These are phyloP conservation scores for Amoebophrya sp. DNA, from an alignment of 169 alveolate species.

Conservation along the genomic window DNA sequence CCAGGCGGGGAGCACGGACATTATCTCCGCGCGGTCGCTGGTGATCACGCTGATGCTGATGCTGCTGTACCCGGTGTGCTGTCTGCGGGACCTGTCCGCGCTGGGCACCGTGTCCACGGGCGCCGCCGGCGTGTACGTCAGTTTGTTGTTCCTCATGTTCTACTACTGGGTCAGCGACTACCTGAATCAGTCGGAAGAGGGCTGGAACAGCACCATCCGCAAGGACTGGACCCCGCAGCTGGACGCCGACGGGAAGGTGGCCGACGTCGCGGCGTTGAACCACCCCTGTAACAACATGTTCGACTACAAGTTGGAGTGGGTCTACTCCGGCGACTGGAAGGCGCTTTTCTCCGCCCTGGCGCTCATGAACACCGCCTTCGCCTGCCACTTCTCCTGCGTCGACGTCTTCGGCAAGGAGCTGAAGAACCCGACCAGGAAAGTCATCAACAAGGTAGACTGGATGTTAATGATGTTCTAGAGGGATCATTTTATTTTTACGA, in stretches of 20 bases:
- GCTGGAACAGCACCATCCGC: neutral
- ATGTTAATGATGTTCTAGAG: no score
- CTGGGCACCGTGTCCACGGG: neutral
- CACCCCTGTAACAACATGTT: neutral
- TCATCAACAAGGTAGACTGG: neutral
- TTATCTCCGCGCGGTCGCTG: neutral
- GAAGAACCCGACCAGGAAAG: neutral
- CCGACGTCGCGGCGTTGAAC: neutral
- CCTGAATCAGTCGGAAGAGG: neutral
- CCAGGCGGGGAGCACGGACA: neutral
- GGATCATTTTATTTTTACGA: no score
- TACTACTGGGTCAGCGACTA: neutral
- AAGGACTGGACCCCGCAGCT: neutral
- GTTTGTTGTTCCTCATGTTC: neutral
- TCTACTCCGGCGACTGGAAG: neutral
- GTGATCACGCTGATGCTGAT: neutral
- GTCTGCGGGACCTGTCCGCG: slow-evolving; percentile 8
- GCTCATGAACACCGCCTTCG: slow-evolving; percentile 12
- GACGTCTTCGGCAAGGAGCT: neutral
- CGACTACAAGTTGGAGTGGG: neutral
- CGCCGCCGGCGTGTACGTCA: neutral
- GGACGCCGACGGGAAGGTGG: neutral
- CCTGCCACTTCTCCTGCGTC: slow-evolving; percentile 22
- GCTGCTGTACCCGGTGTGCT: neutral
- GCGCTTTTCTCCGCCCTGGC: neutral